Evolutionary conservation across 768 basidiomycete genomes (phyloP), one percentile per base, ranked within the genome.

Genomic region (Candolleomyces efflorescens): DNA sequence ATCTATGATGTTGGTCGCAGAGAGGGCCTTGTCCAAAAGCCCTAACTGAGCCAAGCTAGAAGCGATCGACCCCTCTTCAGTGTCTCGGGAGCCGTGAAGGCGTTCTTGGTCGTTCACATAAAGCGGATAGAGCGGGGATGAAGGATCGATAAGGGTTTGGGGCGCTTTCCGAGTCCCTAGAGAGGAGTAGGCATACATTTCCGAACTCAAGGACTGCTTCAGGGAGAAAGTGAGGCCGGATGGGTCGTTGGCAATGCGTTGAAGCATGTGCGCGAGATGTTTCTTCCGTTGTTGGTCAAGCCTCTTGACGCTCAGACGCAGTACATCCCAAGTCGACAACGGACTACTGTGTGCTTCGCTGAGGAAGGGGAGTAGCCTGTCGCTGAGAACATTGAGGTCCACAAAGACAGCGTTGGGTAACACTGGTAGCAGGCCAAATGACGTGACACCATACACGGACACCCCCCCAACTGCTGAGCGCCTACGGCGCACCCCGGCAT

Each of bases 1-100:
- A 23, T 80, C 78, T n/a, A 56, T 55, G 3, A 75, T 63, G 2
- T 76, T 67, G 5, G 65, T 64, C 0, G 63, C 15, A 0, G 74
- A 72, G 10, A 81, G 65, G 0, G 53, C 47, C 1, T 53, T 54
- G 46, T 70, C 61, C 52, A 78, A 56, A 11, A 80, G 56, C 10
- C 59, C 53, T 1, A 77, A 56, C 0, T 60, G 50, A 3, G 60
- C 63, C 5, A 73, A 61, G 26, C 54, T 18, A 0, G 44, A 36
- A 5, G 71, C 54, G 18, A 71, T 64, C 1, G 17, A 39, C 23
- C 36, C 2, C 54, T 56, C 24, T 65, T 48, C 0, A 41, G 22
- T 1, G 45, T n/a, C 10, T 53, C 62, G 3, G 49, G 44, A 5
- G 11, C 43, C 47, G 1, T 67, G 65, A 17, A 67, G 63, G 5